phyloP scores from a whole-genome alignment of 108 stramenopile genomes.

The Epipyxis sp. region DNA sequence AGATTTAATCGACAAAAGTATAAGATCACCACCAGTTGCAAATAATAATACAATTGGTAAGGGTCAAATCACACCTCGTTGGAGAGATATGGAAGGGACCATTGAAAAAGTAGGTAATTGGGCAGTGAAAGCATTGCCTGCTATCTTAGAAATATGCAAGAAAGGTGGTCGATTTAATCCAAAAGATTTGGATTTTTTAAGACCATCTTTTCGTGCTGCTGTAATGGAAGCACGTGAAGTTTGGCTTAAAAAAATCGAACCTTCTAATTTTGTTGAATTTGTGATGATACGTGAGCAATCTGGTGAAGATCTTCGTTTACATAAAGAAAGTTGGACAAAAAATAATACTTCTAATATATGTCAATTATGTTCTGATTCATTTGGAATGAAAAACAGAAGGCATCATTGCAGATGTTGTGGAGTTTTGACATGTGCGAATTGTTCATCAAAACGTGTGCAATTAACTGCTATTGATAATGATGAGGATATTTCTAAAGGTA shows the following conservation, averaged over 20 bases:
- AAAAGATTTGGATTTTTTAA: background rate
- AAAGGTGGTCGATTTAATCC: slow-evolving; percentile 22
- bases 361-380: slow-evolving; percentile 16
- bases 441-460: slow-evolving; percentile 20
- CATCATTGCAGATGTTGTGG: slow-evolving; percentile 30
- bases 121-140: slow-evolving; percentile 18
- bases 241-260: background rate
- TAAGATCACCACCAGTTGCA: no score
- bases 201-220: slow-evolving; percentile 24
- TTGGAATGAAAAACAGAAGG: slow-evolving; percentile 11
- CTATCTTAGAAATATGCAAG: background rate
- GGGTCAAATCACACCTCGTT: background rate
- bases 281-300: slow-evolving; percentile 7
- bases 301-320: slow-evolving; percentile 27
- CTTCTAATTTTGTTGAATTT: slow-evolving; percentile 9
- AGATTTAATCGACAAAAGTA: no score
- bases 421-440: slow-evolving; percentile 1
- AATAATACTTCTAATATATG: slow-evolving; percentile 18
- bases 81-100: slow-evolving; percentile 24
- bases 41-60: no score
- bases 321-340: background rate
- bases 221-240: slow-evolving; percentile 6
- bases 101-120: slow-evolving; percentile 10
- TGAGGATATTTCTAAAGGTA: no score
- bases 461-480: background rate